A percentile compares a stretch with the other conserved stretches of the same genome.
Evolutionary conservation across 371 early-diverging fungal genomes (phyloP).

Genomic region (Neoconidiobolus thromboides): DNA sequence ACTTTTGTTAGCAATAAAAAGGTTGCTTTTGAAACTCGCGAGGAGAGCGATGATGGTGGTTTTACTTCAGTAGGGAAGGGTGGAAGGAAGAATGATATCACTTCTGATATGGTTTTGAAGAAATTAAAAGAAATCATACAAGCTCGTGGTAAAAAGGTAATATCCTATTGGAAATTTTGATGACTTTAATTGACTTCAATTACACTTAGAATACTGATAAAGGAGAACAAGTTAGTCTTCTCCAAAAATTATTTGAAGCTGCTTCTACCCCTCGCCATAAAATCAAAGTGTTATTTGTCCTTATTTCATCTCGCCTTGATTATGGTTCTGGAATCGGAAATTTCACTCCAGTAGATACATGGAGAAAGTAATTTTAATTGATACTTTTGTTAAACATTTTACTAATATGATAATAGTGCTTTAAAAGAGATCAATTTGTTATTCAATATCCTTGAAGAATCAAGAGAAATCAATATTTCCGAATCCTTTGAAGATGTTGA

Average conservation of each 20-base stretch:
- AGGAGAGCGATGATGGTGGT: conserved; percentile 21
- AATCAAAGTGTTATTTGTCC: conserved; percentile 62
- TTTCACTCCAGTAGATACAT: conserved; percentile 52
- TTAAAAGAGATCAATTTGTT: conserved; percentile 49
- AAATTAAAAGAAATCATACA: conserved; percentile 58
- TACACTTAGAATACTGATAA: conserved; percentile 62
- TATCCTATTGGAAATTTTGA: not conserved
- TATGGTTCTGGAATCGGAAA: conserved; percentile 36
- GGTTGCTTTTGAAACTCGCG: no score
- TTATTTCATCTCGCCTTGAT: conserved; percentile 87
- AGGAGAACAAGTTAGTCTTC: conserved; percentile 41
- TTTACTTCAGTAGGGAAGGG: conserved; percentile 75
- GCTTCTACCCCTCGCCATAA: conserved; percentile 62
- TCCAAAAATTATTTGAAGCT: conserved; percentile 42
- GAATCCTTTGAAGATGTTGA: conserved; percentile 47
- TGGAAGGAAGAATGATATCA: conserved; percentile 44
- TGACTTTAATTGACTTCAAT: no score
- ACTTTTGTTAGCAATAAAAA: no score
- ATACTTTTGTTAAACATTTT: not conserved
- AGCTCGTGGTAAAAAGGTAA: conserved; percentile 81
- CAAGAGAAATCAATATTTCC: conserved; percentile 30
- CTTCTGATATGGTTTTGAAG: conserved; percentile 59
- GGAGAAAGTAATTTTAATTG: conserved; percentile 34
- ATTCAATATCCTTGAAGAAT: conserved; percentile 49
- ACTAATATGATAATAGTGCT: conserved; percentile 15